These are phyloP conservation scores for Cyanidium caldarium DNA, from an alignment of 23 red algal species.

Conservation along the genomic window DNA sequence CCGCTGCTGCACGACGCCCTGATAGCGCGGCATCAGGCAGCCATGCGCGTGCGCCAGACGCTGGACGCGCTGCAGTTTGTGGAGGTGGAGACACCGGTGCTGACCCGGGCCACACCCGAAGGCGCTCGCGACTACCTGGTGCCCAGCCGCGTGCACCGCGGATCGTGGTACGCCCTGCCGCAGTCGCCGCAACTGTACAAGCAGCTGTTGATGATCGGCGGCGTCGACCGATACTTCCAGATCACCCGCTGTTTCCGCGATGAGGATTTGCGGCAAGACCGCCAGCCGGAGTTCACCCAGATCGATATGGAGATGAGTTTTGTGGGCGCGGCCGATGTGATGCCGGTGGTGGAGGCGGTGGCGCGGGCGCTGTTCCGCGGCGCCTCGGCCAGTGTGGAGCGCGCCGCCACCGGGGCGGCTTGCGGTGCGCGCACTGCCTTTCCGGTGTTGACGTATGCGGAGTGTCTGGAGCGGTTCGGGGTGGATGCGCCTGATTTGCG, in stretches of 20 bases:
- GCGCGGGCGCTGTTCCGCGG: conserved; percentile 37
- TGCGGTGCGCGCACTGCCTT: conserved; percentile 8
- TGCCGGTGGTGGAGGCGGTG: conserved; percentile 59
- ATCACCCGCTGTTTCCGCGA: conserved; percentile 95
- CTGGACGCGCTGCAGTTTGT: conserved; percentile 69
- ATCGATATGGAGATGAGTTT: conserved; percentile 99
- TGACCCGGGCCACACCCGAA: conserved; percentile 88
- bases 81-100: conserved; percentile 88
- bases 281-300: conserved; percentile 98
- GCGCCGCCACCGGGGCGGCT: neutral
- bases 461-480: conserved; percentile 61
- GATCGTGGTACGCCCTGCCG: conserved; percentile 79
- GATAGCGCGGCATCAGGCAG: conserved; percentile 38
- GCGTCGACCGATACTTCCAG: conserved; percentile 97
- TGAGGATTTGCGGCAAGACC: conserved; percentile 84
- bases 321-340: conserved; percentile 64
- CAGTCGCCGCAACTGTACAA: conserved; percentile 99
- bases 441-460: conserved; percentile 60
- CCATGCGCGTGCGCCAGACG: conserved; percentile 42
- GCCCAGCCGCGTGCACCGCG: conserved; percentile 71
- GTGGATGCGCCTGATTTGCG: conserved; percentile 96
- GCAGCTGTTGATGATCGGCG: conserved; percentile 88
- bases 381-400: neutral
- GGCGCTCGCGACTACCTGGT: conserved; percentile 95
- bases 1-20: conserved; percentile 48